A percentile compares a stretch with the other conserved stretches of the same genome.
Evolutionary conservation across 1,284 basidiomycete genomes (phyloP).

Genomic region (Tilletia indica): DNA sequence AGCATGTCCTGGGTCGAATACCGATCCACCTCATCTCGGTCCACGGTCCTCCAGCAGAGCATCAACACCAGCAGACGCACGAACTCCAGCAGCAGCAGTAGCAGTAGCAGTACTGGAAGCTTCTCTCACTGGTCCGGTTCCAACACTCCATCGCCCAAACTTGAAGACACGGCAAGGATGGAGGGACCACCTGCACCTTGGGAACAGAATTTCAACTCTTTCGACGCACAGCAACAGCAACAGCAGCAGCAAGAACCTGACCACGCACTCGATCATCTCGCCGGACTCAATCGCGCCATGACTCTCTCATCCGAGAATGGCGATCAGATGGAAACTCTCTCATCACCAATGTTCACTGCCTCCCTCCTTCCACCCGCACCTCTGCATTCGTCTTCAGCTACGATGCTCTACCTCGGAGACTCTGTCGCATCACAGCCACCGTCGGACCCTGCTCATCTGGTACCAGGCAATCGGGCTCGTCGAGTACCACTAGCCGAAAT

Average conservation of each 20-base stretch:
- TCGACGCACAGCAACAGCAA: too few relatives aligned
- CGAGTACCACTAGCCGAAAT: conserved; percentile 5
- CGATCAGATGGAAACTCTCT: too few relatives aligned
- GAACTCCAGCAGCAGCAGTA: background rate
- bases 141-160: background rate
- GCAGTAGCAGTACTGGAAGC: background rate
- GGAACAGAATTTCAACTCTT: background rate
- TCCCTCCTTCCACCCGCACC: too few relatives aligned
- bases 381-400: too few relatives aligned
- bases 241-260: too few relatives aligned
- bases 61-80: background rate
- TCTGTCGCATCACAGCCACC: too few relatives aligned
- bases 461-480: background rate
- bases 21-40: background rate
- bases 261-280: too few relatives aligned
- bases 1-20: background rate
- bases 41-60: background rate
- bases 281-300: too few relatives aligned
- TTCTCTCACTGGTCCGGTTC: background rate
- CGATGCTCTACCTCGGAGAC: too few relatives aligned
- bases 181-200: background rate
- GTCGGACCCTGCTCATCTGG: too few relatives aligned
- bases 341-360: too few relatives aligned
- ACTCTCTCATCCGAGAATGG: too few relatives aligned
- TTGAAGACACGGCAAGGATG: background rate